Evolutionary conservation across 139 green algal genomes (phyloP), one percentile per base, ranked within the genome.

Genomic region (Ostreobium quekettii): DNA sequence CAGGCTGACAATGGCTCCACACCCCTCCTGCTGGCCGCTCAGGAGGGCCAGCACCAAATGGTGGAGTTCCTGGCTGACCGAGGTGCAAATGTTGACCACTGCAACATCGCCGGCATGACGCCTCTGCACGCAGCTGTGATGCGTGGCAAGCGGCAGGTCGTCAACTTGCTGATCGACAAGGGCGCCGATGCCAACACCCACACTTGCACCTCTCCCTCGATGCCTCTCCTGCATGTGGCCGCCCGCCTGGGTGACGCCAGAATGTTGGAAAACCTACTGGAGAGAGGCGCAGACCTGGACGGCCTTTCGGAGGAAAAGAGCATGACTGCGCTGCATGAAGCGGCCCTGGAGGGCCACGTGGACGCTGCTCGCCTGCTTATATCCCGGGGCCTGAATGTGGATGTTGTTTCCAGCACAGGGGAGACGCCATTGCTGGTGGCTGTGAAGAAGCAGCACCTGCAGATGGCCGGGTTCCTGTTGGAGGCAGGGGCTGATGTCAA

Each of bases 1-100:
- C 59, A 66, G 59, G 26, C 61, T n/a, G 61, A 68, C 15, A 68
- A 37, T 56, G 61, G 61, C 11, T 48, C 61, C 8, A 68, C 61
- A 31, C 35, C 61, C 35, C 53, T 68, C 37, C 61, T 68, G 6
- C 35, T 68, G 61, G 35, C 61, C 22, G 30, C 11, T 28, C 38
- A 68, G 7, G 61, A 36, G 26, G 61, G 61, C 7, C 61, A 53
- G 22, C 8, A 38, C 3, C 37, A 56, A 30, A 11, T 38, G 31
- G 61, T 68, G 6, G 36, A 56, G 3, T 49, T 32, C 35, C 36
- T 68, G 5, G 4, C 53, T 3, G 24, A n/a, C 15, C 42, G 28
- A 39, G 35, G 53, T 4, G 35, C 36, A 53, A 19, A 22, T n/a
- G 61, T 56, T 36, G 61, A 68, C 11, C 3, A 28, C 24, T 5